Conservation (phyloP, 345 rosid genomes). For the Salix dunnii region DNA sequence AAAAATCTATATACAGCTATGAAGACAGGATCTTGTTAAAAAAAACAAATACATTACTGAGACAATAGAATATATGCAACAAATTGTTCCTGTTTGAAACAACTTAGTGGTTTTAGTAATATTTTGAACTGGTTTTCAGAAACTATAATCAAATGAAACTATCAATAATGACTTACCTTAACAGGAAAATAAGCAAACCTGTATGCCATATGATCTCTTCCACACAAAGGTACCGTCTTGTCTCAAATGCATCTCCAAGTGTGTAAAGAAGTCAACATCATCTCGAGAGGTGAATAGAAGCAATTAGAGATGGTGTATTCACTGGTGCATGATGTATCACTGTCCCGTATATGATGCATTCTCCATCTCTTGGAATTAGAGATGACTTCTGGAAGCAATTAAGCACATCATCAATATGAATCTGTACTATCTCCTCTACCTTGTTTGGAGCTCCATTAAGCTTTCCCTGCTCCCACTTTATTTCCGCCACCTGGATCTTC, state of each 20-base stretch:
- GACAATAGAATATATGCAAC: not conserved
- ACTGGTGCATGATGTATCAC: too few species aligned
- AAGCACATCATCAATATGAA: constrained; percentile 81
- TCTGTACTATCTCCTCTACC: constrained; percentile 90
- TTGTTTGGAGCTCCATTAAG: constrained; percentile 96
- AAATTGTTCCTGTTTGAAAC: not conserved
- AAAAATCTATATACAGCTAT: not conserved
- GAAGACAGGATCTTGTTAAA: not conserved
- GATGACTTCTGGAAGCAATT: constrained; percentile 87
- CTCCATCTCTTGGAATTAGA: constrained; percentile 88
- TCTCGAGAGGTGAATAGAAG: constrained; percentile 92
- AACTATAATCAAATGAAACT: not conserved
- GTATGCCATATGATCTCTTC: constrained; percentile 4
- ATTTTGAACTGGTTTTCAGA: not conserved
- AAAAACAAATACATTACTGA: not conserved
- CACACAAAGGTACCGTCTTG: constrained; percentile 22
- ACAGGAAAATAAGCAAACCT: constrained; percentile 97
- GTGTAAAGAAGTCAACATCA: constrained; percentile 93
- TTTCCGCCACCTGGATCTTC: constrained; percentile 97
- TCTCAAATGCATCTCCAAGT: constrained; percentile 96
- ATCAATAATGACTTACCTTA: constrained; percentile 41
- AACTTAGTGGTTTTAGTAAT: not conserved
- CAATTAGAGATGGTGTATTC: too few species aligned
- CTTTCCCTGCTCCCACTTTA: constrained; percentile 98
- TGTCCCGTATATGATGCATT: constrained; percentile 78